Conservation (phyloP, 495 filamentous ascomycete species). For the Xylaria castorea region DNA sequence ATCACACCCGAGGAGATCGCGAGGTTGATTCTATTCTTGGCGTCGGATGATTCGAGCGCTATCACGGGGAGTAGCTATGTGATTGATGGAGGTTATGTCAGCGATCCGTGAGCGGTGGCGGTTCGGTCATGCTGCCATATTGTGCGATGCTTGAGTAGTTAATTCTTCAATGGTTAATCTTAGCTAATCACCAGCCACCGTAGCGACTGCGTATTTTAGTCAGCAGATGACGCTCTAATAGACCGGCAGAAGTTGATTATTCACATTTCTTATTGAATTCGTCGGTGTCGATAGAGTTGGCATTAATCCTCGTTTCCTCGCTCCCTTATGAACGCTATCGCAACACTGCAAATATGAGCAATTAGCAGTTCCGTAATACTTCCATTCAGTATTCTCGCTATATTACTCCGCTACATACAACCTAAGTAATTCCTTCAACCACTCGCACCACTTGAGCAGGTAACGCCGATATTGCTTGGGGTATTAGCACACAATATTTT, state of each 20-base stretch:
- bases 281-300: not conserved
- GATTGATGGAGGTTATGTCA: conserved; percentile 44
- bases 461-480: conserved; percentile 43
- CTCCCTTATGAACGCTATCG: not conserved
- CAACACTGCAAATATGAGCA: not conserved
- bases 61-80: conserved; percentile 44
- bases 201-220: not conserved
- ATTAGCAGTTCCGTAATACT: not conserved
- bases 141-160: not conserved
- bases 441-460: conserved; percentile 49
- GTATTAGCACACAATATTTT: conserved; percentile 53
- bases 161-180: not conserved
- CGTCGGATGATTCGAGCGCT: conserved; percentile 42
- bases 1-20: conserved; percentile 48
- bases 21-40: conserved; percentile 42
- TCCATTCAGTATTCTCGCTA: not conserved
- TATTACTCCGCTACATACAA: not conserved
- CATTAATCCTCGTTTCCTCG: not conserved
- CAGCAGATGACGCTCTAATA: not conserved
- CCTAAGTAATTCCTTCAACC: conserved; percentile 31
- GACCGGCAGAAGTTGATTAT: not conserved
- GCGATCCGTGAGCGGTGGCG: conserved; percentile 31
- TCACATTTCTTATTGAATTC: not conserved
- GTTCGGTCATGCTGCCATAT: not conserved
- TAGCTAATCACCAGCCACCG: not conserved